phyloP scores from a whole-genome alignment of 306 rosid species.

The Malus fusca region DNA sequence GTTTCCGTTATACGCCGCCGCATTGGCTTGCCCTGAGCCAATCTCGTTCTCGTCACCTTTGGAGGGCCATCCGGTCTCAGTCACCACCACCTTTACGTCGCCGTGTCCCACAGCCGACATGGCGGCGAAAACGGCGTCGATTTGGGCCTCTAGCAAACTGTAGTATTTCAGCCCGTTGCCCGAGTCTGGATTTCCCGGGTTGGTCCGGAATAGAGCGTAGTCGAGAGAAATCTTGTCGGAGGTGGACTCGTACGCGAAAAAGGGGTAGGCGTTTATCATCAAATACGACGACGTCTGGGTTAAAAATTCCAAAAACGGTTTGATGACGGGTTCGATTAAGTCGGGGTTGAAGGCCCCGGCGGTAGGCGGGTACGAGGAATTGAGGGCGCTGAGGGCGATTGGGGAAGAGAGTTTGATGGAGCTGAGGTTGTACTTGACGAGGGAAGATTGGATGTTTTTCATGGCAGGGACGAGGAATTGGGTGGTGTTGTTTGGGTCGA shows the following conservation, averaged over 20 bases:
- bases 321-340: slow-evolving; percentile 53
- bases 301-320: slow-evolving; percentile 56
- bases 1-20: slow-evolving; percentile 80
- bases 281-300: slow-evolving; percentile 49
- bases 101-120: slow-evolving; percentile 51
- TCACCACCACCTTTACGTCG: slow-evolving; percentile 41
- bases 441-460: slow-evolving; percentile 48
- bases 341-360: slow-evolving; percentile 71
- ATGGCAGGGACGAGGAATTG: slow-evolving; percentile 65
- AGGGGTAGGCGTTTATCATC: slow-evolving; percentile 76
- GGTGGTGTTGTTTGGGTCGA: slow-evolving; percentile 56
- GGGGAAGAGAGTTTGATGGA: slow-evolving; percentile 67
- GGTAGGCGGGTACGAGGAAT: slow-evolving; percentile 59
- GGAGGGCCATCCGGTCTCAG: slow-evolving; percentile 91
- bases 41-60: slow-evolving; percentile 56
- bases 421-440: slow-evolving; percentile 30
- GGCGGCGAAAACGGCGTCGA: slow-evolving; percentile 85
- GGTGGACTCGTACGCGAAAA: slow-evolving; percentile 55
- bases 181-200: slow-evolving; percentile 61
- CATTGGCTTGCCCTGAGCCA: slow-evolving; percentile 53
- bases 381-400: slow-evolving; percentile 51
- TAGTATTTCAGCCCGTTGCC: slow-evolving; percentile 57
- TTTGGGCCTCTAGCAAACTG: slow-evolving; percentile 59
- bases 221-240: slow-evolving; percentile 42
- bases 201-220: slow-evolving; percentile 51